These are phyloP conservation scores for Penicillium sp. DNA, from an alignment of 2,329 filamentous ascomycete species.

Conservation along the genomic window DNA sequence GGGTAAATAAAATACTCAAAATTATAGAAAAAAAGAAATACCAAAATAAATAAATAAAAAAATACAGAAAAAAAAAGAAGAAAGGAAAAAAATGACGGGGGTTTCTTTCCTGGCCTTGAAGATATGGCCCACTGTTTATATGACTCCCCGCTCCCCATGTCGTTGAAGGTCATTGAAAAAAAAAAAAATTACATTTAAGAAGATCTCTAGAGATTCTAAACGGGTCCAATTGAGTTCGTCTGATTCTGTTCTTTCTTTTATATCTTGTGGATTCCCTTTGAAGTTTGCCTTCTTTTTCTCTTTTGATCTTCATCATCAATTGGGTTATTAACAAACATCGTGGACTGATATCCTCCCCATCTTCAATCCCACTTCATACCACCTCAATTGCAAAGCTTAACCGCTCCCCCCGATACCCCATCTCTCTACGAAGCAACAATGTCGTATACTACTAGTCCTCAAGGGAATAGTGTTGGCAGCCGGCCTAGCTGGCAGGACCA, in stretches of 20 bases:
- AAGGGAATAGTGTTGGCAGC: slow-evolving; percentile 18
- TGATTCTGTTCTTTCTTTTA: slow-evolving; percentile 12
- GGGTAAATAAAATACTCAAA: slow-evolving; percentile 9
- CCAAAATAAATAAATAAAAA: background rate
- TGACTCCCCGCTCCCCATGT: slow-evolving; percentile 40
- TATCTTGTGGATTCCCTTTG: slow-evolving; percentile 7
- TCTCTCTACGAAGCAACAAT: slow-evolving; percentile 14
- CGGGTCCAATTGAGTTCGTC: slow-evolving; percentile 16
- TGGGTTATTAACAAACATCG: slow-evolving; percentile 2
- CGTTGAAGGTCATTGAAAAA: slow-evolving; percentile 15
- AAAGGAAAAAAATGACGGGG: slow-evolving; percentile 12
- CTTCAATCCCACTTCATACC: slow-evolving; percentile 15
- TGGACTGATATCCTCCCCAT: slow-evolving; percentile 2
- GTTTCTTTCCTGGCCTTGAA: slow-evolving; percentile 19
- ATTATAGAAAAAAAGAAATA: slow-evolving; percentile 8
- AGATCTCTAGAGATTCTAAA: slow-evolving; percentile 17
- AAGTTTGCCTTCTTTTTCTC: slow-evolving; percentile 10
- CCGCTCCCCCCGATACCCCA: background rate
- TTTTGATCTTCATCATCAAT: slow-evolving; percentile 10
- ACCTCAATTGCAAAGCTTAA: slow-evolving; percentile 3
- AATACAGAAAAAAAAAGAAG: background rate
- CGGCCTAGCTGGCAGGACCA: slow-evolving; percentile 56
- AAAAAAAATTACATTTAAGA: slow-evolving; percentile 11
- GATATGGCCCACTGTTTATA: slow-evolving; percentile 40
- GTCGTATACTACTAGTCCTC: slow-evolving; percentile 26